Evolutionary conservation across 768 basidiomycete species (phyloP).

Genomic region (Lentinula aciculospora): DNA sequence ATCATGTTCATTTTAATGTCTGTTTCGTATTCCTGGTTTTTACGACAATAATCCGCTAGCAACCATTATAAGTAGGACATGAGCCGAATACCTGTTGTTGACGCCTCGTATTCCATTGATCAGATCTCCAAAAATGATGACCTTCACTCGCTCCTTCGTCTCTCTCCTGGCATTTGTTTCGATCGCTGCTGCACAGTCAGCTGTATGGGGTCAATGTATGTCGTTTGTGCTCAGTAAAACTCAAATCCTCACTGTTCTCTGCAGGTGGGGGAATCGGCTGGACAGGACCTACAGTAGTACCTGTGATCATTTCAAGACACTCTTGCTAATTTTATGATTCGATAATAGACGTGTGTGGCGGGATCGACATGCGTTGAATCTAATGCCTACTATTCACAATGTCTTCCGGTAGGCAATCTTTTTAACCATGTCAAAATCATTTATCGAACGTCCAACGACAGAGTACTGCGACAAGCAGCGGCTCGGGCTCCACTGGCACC

Average conservation of each 20-base stretch:
- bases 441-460: not conserved
- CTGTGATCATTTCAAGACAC: not conserved
- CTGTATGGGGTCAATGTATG: constrained; percentile 31
- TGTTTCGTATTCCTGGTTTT: not conserved
- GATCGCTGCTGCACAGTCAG: constrained; percentile 19
- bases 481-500: not conserved
- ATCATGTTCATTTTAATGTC: not conserved
- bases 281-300: constrained; percentile 25
- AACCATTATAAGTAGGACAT: not conserved
- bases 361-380: constrained; percentile 30
- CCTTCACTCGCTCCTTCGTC: not conserved
- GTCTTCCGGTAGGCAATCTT: constrained; percentile 23
- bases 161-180: constrained; percentile 19
- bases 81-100: not conserved
- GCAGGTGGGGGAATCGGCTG: constrained; percentile 21
- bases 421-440: not conserved
- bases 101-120: not conserved
- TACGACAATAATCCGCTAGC: not conserved
- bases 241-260: not conserved
- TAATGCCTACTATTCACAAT: constrained; percentile 42
- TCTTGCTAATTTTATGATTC: not conserved
- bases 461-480: not conserved
- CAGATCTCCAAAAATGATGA: not conserved
- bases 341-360: constrained; percentile 29
- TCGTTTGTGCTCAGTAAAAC: constrained; percentile 1